These are phyloP conservation scores for Amanita molliuscula DNA, from an alignment of 768 basidiomycete species.

Conservation along the genomic window DNA sequence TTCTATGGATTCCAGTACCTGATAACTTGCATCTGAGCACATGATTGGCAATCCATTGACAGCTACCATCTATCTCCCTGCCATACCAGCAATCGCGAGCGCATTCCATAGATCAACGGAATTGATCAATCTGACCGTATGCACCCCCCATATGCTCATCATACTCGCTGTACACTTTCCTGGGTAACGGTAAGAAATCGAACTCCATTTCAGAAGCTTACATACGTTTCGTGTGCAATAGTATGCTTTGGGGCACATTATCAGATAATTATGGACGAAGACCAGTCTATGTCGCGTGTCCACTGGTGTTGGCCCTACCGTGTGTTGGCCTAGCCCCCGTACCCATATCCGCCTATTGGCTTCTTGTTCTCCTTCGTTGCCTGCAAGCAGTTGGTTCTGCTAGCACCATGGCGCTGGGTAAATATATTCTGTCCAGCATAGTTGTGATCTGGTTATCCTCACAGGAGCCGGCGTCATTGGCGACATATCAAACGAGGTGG, in stretches of 20 bases:
- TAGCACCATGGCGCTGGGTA: constrained; percentile 68
- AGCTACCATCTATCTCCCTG: constrained; percentile 72
- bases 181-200: constrained; percentile 44
- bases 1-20: background rate
- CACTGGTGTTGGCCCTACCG: constrained; percentile 50
- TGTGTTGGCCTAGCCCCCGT: constrained; percentile 51
- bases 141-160: constrained; percentile 11
- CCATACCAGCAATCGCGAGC: constrained; percentile 54
- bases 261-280: constrained; percentile 60
- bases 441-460: background rate
- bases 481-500: constrained; percentile 78
- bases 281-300: constrained; percentile 50
- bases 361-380: constrained; percentile 70
- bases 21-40: background rate
- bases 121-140: constrained; percentile 68
- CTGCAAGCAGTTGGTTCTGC: constrained; percentile 74
- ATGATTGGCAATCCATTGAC: constrained; percentile 50
- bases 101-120: constrained; percentile 60
- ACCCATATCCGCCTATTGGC: constrained; percentile 57
- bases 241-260: constrained; percentile 62
- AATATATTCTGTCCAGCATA: constrained; percentile 1
- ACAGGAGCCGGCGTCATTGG: constrained; percentile 67
- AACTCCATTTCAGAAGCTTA: background rate
- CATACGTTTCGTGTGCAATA: constrained; percentile 11
- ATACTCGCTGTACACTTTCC: background rate